phyloP scores from a whole-genome alignment of 139 green algal genomes.

The Micractinium sp. region DNA sequence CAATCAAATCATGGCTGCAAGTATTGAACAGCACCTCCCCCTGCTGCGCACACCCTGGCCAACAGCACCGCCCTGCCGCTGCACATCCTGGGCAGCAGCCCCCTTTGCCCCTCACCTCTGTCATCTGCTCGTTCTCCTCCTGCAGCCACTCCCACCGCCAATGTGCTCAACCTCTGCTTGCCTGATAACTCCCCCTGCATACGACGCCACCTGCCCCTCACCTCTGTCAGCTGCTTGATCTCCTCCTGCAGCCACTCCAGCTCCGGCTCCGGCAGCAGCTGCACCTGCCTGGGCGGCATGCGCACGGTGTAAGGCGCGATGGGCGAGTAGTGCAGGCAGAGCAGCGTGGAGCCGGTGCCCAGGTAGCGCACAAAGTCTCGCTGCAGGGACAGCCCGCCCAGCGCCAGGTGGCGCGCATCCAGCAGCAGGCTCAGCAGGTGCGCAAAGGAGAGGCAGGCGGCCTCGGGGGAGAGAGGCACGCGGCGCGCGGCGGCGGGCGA shows the following conservation, averaged over 20 bases:
- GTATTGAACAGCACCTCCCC: no score
- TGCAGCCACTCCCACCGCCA: no score
- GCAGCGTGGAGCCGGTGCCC: constrained; percentile 70
- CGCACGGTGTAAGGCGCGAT: constrained; percentile 57
- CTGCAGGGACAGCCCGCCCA: constrained; percentile 65
- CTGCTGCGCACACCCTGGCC: no score
- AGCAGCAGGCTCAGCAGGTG: constrained; percentile 68
- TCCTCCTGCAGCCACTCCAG: constrained; percentile 69
- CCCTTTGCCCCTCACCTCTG: no score
- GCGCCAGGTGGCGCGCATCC: constrained; percentile 54
- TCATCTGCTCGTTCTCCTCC: no score
- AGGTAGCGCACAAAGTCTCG: constrained; percentile 83
- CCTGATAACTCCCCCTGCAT: no score
- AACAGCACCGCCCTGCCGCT: no score
- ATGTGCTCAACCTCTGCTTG: no score
- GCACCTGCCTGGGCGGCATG: constrained; percentile 56
- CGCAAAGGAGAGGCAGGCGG: constrained; percentile 77
- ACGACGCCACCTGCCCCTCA: constrained; percentile 3
- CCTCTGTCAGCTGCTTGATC: constrained; percentile 57
- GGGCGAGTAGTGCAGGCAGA: constrained; percentile 79
- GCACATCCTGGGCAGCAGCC: no score
- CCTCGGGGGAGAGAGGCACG: constrained; percentile 70
- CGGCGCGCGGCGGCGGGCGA: constrained; percentile 34
- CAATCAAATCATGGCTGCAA: no score
- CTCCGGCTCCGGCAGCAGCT: constrained; percentile 58